Conservation (phyloP, 2,329 filamentous ascomycete genomes). For the Iodosphaeria phyllophila region DNA sequence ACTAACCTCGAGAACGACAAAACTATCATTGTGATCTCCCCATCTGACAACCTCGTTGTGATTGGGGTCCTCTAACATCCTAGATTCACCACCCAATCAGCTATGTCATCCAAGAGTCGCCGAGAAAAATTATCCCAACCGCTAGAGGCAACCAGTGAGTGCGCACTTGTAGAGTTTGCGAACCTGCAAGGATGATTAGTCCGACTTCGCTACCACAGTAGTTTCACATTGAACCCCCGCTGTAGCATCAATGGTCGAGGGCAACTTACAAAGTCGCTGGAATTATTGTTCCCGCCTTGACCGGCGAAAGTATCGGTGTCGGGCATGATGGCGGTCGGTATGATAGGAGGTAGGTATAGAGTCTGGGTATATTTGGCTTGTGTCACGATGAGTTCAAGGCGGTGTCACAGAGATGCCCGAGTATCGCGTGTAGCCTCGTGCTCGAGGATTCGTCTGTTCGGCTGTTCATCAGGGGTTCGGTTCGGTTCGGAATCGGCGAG, state of each 20-base stretch:
- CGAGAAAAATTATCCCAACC: conserved; percentile 1
- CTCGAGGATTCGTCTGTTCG: no score
- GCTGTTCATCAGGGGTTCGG: no score
- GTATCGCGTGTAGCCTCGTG: no score
- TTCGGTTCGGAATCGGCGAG: no score
- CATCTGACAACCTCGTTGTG: conserved; percentile 88
- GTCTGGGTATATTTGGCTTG: no score
- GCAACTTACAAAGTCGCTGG: conserved; percentile 79
- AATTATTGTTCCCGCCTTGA: conserved; percentile 47
- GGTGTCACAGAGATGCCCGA: no score
- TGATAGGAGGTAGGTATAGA: no score
- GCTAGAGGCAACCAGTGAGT: conserved; percentile 3
- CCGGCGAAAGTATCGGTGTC: conserved; percentile 19
- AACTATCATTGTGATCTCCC: conserved; percentile 88
- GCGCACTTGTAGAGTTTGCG: conserved; percentile 90
- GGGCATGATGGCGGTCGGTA: no score
- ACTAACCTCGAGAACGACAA: conserved; percentile 86
- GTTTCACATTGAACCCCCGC: conserved; percentile 7
- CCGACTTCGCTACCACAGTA: conserved; percentile 4
- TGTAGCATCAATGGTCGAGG: conserved; percentile 5
- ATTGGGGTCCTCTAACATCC: conserved; percentile 90
- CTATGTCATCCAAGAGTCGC: conserved; percentile 3
- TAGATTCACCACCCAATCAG: conserved; percentile 17
- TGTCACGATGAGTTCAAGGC: no score
- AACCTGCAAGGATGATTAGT: conserved; percentile 39